Evolutionary conservation across 495 filamentous ascomycete species (phyloP).

Genomic region (Aspergillus taichungensis): DNA sequence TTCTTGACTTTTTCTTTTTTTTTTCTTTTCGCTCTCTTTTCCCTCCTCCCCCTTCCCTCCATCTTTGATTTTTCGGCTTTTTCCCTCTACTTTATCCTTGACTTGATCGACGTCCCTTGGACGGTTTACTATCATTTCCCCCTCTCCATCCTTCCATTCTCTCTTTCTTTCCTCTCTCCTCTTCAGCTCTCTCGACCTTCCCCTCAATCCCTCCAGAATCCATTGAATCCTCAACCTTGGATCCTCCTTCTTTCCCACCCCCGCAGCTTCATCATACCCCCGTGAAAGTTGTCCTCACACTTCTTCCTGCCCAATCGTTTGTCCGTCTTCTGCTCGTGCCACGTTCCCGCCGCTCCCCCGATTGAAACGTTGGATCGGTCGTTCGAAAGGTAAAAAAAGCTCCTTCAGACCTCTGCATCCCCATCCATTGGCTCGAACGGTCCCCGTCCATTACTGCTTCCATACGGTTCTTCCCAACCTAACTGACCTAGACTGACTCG

Average conservation of each 20-base stretch:
- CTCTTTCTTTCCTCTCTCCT: too few relatives aligned
- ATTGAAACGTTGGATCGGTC: slow-evolving; percentile 10
- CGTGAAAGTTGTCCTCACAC: slow-evolving; percentile 15
- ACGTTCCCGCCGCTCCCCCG: slow-evolving; percentile 19
- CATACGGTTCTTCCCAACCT: background rate
- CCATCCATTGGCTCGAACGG: background rate
- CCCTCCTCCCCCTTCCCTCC: background rate
- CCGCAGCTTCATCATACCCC: slow-evolving; percentile 4
- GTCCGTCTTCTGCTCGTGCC: slow-evolving; percentile 17
- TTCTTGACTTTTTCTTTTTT: background rate
- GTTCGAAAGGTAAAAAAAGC: slow-evolving; percentile 11
- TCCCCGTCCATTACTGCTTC: background rate
- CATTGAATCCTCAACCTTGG: background rate
- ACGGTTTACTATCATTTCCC: too few relatives aligned
- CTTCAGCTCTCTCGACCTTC: too few relatives aligned
- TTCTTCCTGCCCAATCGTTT: slow-evolving; percentile 18
- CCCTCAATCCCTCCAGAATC: too few relatives aligned
- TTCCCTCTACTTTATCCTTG: too few relatives aligned
- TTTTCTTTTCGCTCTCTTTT: background rate
- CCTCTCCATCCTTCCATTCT: too few relatives aligned
- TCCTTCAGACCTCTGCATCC: slow-evolving; percentile 8
- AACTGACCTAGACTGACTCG: too few relatives aligned
- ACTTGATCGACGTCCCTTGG: too few relatives aligned
- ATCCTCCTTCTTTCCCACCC: slow-evolving; percentile 4
- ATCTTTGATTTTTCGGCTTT: background rate